Percentiles rank a stretch among this genome's conserved stretches.
Conservation (phyloP, 768 basidiomycete genomes). For the Mycena maculata region DNA sequence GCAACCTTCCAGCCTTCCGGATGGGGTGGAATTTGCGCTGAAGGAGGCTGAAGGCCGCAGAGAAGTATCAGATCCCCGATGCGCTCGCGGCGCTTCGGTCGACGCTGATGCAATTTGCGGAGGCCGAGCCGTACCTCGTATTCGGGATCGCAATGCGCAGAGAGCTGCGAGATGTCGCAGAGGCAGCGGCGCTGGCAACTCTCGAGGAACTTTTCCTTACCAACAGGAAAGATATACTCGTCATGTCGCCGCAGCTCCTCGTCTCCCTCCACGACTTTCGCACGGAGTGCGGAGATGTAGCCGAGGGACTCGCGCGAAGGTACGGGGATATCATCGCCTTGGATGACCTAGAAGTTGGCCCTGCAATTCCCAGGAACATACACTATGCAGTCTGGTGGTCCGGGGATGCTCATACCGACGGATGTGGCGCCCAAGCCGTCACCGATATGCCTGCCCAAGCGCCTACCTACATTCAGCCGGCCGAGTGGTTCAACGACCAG, state of each 20-base stretch:
- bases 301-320: neutral
- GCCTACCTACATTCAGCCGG: neutral
- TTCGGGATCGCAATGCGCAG: neutral
- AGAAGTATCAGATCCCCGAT: neutral
- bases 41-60: neutral
- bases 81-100: neutral
- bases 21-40: neutral
- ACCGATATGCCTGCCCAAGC: neutral
- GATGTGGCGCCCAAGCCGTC: neutral
- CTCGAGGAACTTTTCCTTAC: neutral
- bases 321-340: neutral
- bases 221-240: neutral
- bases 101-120: neutral
- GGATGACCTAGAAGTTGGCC: neutral
- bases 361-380: neutral
- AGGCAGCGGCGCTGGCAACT: conserved; percentile 4
- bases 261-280: neutral
- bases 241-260: neutral
- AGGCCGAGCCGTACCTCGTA: neutral
- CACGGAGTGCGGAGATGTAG: neutral
- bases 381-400: neutral
- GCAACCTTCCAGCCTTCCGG: neutral
- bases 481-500: neutral
- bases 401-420: neutral
- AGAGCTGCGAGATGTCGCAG: neutral